Evolutionary conservation across 2,329 filamentous ascomycete species (phyloP).

Genomic region (Botrytis cinerea): DNA sequence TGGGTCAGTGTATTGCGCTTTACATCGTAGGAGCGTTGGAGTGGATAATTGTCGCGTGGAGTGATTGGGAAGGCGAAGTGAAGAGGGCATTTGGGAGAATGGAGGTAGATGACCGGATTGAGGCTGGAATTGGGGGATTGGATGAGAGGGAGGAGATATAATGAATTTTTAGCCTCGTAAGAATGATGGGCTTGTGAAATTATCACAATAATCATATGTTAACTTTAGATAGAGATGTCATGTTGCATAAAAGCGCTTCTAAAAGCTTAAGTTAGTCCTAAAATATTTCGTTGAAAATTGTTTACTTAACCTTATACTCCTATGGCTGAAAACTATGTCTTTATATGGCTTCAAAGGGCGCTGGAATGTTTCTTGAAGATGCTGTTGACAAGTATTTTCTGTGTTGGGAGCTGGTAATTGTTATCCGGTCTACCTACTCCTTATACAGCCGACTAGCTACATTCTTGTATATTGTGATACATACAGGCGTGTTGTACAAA

Average conservation of each 20-base stretch:
- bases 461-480: not conserved
- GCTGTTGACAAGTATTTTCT: not conserved
- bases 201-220: not conserved
- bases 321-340: not conserved
- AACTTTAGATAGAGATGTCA: not conserved
- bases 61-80: constrained; percentile 76
- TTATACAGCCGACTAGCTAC: not conserved
- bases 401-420: not conserved
- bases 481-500: not conserved
- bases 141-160: not conserved
- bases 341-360: not conserved
- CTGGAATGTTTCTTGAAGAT: not conserved
- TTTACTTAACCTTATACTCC: not conserved
- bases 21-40: constrained; percentile 78
- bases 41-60: constrained; percentile 77
- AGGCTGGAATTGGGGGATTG: constrained; percentile 25
- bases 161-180: constrained; percentile 23
- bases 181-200: not conserved
- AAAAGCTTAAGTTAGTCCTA: not conserved
- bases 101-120: constrained; percentile 49
- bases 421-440: not conserved
- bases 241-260: not conserved
- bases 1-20: constrained; percentile 78
- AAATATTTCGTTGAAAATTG: not conserved
- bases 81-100: constrained; percentile 69